Conservation (phyloP, 345 rosid genomes). For the Eucalyptus dawsonii region DNA sequence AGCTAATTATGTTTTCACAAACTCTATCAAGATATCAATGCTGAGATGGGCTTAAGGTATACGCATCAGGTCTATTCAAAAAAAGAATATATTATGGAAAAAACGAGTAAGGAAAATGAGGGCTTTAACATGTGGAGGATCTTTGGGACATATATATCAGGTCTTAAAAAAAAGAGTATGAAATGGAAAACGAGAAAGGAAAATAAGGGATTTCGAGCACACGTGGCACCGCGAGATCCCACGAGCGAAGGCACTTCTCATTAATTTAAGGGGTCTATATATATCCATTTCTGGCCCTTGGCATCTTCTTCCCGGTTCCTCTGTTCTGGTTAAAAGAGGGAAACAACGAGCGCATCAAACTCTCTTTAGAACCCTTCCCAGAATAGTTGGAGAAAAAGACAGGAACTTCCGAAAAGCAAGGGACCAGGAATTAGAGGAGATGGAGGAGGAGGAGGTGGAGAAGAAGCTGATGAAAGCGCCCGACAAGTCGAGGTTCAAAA, state of each 20-base stretch:
- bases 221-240: not conserved
- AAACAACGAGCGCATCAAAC: not conserved
- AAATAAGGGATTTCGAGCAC: not conserved
- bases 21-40: not conserved
- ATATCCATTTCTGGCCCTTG: not conserved
- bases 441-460: constrained; percentile 8
- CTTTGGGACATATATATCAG: no score
- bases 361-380: not conserved
- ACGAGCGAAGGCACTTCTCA: not conserved
- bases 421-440: not conserved
- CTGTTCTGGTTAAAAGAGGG: not conserved
- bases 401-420: not conserved
- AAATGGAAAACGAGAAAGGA: not conserved
- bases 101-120: no score
- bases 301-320: not conserved
- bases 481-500: constrained; percentile 35
- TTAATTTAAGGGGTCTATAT: not conserved
- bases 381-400: not conserved
- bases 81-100: no score
- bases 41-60: not conserved
- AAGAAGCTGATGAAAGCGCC: not conserved
- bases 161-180: no score
- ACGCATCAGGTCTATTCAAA: not conserved
- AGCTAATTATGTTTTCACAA: not conserved
- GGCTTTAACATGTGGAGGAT: no score